Percentiles rank a stretch among this genome's conserved stretches.
These are phyloP conservation scores for Sporothrix protearum DNA, from an alignment of 2,329 filamentous ascomycete genomes.

Conservation along the genomic window DNA sequence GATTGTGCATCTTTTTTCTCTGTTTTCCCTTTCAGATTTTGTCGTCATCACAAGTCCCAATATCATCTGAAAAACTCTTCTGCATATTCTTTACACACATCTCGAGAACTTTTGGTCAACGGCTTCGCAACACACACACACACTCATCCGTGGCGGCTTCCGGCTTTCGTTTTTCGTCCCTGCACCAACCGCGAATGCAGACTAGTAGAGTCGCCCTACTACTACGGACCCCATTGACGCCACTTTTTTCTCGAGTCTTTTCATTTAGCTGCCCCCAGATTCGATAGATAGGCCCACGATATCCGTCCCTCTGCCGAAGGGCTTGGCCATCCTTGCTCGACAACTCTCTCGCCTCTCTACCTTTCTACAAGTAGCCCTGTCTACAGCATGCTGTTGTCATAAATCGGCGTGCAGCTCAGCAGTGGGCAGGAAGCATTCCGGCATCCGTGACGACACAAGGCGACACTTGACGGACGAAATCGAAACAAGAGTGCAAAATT, in stretches of 20 bases:
- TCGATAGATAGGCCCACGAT: background rate
- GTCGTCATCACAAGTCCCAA: background rate
- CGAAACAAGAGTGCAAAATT: background rate
- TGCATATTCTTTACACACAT: no score
- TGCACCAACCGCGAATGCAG: background rate
- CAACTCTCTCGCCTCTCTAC: background rate
- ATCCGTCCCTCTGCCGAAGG: no score
- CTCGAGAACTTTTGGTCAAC: background rate
- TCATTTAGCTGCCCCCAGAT: slow-evolving; percentile 9
- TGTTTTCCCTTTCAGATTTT: background rate
- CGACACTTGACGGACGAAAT: slow-evolving; percentile 11
- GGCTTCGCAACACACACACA: background rate
- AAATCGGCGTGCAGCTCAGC: slow-evolving; percentile 15
- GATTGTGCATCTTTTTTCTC: background rate
- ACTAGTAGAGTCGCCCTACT: background rate
- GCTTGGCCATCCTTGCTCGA: background rate
- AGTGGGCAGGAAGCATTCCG: slow-evolving; percentile 7
- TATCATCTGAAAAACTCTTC: background rate
- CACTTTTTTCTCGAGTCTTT: slow-evolving; percentile 1
- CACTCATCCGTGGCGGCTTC: background rate
- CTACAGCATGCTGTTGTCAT: slow-evolving; percentile 19
- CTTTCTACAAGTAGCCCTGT: background rate
- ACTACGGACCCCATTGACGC: background rate
- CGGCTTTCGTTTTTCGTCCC: background rate
- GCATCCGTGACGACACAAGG: background rate